Base-by-base conservation (phyloP, 495 filamentous ascomycete genomes). In the Polyplosphaeria fusca region DNA sequence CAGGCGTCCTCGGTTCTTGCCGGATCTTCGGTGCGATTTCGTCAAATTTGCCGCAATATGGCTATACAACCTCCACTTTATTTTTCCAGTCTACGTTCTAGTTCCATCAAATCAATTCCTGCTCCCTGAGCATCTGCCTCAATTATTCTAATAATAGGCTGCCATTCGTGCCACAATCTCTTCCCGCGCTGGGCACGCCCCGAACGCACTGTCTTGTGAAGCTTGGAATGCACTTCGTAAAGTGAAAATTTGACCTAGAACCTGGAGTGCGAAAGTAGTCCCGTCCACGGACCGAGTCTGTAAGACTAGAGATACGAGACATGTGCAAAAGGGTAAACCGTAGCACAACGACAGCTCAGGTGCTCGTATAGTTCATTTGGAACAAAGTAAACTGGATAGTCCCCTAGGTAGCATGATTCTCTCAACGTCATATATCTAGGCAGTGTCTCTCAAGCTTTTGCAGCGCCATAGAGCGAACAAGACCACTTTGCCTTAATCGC, bases 321-420 rank as follows among this genome's bases (percentile, higher is more conserved):
- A 63, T 50, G 60, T 63, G 60, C 53, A 58, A 26, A 49, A 26
- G 5, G 16, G 7, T 30, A n/a, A 13, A n/a, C 18, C 27, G 52
- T 41, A 54, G 16, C 25, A 41, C 39, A 7, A 46, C 18, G 39
- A 48, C 48, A 52, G 46, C 46, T 26, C 25, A 13, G 22, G 11
- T 42, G n/a, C 5, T 54, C 60, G 60, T 63, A 58, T 58, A 41
- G 54, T 63, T 63, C 60, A 63, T 58, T 50, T 63, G 54, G 13
- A 26, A 23, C 48, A 63, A 45, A 63, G 54, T 58, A 24, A 13
- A 16, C 35, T 23, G 24, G 16, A 19, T 7, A 50, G 43, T 16
- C 47, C 35, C 41, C 55, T 54, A 55, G 55, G 54, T 47, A 58
- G 43, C 47, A 41, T 7, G 24, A 51, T 39, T 42, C 23, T 38